Evolutionary conservation across 75 land plant species (phyloP), one percentile per base, ranked within the genome.

Genomic region (Selaginella moellendorffii): DNA sequence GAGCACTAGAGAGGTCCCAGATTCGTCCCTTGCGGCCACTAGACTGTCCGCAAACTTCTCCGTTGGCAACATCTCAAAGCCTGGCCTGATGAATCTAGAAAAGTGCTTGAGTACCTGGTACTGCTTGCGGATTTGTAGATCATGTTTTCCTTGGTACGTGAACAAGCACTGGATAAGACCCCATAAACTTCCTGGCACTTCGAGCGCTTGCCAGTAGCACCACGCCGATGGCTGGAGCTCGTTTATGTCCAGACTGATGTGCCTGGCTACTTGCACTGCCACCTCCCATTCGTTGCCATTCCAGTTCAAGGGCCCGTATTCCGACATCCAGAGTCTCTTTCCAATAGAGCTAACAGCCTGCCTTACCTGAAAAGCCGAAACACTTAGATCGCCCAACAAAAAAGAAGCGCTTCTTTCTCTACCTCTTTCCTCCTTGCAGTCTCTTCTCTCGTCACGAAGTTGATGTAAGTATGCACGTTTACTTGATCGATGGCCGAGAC

Each of bases 131-230:
- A 73, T 46, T 12, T 53, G 46, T 12, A 73, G 64, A 21, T 24
- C 52, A n/a, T 36, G 46, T 36, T 5, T 36, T 36, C 46, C 10
- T 8, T 63, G 60, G 18, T 73, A 73, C 9, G 20, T 62, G 18
- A 73, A 69, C 0, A 65, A 56, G 0, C 65, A 52, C 0, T 73
- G 75, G 21, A 73, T 1, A 17, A 73, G 66, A 19, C 75, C 75
- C 75, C 75, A 73, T 0, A 62, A 27, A 17, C 59, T 67, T 0
- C 75, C 75, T 0, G 75, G 75, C 8, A 53, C 69, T 53, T 73
- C 75, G n/a, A 73, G 52, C 12, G 70, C 75, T 68, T 73, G 75
- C 75, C 75, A 73, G 62, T 73, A 73, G 27, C 75, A 73, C 75
- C 75, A 73, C 0, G 75, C 75, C 0, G 70, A 68, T 17, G 71